These are phyloP conservation scores for Solanum tarijense DNA, from an alignment of 257 asterid genomes.

Conservation along the genomic window DNA sequence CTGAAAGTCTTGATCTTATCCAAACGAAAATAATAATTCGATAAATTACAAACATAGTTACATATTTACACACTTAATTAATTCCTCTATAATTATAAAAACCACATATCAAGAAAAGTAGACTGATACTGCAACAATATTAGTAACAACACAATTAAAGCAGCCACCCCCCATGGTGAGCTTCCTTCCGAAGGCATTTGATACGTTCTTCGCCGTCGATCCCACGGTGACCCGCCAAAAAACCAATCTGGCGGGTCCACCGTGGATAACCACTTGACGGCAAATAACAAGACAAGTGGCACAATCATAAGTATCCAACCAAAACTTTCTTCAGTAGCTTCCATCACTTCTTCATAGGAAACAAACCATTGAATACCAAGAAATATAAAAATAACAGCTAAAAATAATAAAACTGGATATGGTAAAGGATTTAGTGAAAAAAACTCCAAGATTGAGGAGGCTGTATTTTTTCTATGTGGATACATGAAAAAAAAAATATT, in stretches of 20 bases:
- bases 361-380: slow-evolving; percentile 81
- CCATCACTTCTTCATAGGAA: slow-evolving; percentile 57
- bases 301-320: slow-evolving; percentile 66
- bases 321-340: slow-evolving; percentile 60
- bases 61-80: background rate
- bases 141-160: slow-evolving; percentile 56
- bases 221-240: slow-evolving; percentile 41
- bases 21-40: background rate
- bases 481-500: background rate
- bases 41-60: background rate
- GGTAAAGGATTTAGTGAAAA: slow-evolving; percentile 65
- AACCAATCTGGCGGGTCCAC: slow-evolving; percentile 29
- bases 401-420: slow-evolving; percentile 57
- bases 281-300: slow-evolving; percentile 49
- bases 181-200: slow-evolving; percentile 33
- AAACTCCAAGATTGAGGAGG: slow-evolving; percentile 34
- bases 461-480: slow-evolving; percentile 28
- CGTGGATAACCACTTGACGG: slow-evolving; percentile 42
- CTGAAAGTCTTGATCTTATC: background rate
- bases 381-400: slow-evolving; percentile 52
- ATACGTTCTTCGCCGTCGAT: slow-evolving; percentile 21
- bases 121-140: slow-evolving; percentile 66
- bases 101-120: slow-evolving; percentile 71
- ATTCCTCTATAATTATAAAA: background rate
- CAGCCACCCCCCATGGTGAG: slow-evolving; percentile 90